Evolutionary conservation across 2,329 filamentous ascomycete genomes (phyloP).

Genomic region (Xylaria sp.): DNA sequence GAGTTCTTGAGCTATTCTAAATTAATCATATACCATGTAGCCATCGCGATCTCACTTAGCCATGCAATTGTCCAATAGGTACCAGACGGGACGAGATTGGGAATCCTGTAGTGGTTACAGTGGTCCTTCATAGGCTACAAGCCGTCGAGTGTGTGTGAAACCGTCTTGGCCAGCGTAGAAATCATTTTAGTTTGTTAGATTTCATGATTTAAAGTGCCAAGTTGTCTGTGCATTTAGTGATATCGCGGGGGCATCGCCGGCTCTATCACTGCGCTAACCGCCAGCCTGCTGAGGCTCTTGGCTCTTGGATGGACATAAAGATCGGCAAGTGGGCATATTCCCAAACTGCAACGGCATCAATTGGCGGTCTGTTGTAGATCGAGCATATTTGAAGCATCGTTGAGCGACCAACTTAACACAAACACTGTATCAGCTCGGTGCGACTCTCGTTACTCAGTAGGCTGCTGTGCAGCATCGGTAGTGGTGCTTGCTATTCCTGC

Average conservation of each 20-base stretch:
- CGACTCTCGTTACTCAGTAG: not conserved
- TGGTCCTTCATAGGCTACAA: not conserved
- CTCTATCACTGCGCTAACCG: slow-evolving; percentile 1
- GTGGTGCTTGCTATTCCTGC: not conserved
- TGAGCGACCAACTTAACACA: not conserved
- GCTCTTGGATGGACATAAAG: slow-evolving; percentile 5
- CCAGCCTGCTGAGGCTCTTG: slow-evolving; percentile 21
- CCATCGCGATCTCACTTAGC: slow-evolving; percentile 15
- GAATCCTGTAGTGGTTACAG: not conserved
- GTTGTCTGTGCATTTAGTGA: slow-evolving; percentile 22
- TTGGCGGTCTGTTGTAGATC: slow-evolving; percentile 4
- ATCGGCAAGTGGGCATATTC: slow-evolving; percentile 16
- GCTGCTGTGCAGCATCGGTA: not conserved
- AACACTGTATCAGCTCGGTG: not conserved
- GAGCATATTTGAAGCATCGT: not conserved
- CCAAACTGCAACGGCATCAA: slow-evolving; percentile 1
- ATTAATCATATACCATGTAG: not conserved
- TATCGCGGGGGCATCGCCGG: slow-evolving; percentile 18
- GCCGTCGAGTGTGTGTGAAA: not conserved
- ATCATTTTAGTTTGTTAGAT: too few species aligned
- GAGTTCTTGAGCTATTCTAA: not conserved
- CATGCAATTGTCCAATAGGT: slow-evolving; percentile 14
- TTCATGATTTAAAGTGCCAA: slow-evolving; percentile 25
- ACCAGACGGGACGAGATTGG: not conserved
- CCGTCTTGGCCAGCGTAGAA: slow-evolving; percentile 11